These are phyloP conservation scores for Cladosporium sp. DNA, from an alignment of 2,329 filamentous ascomycete genomes.

Conservation along the genomic window DNA sequence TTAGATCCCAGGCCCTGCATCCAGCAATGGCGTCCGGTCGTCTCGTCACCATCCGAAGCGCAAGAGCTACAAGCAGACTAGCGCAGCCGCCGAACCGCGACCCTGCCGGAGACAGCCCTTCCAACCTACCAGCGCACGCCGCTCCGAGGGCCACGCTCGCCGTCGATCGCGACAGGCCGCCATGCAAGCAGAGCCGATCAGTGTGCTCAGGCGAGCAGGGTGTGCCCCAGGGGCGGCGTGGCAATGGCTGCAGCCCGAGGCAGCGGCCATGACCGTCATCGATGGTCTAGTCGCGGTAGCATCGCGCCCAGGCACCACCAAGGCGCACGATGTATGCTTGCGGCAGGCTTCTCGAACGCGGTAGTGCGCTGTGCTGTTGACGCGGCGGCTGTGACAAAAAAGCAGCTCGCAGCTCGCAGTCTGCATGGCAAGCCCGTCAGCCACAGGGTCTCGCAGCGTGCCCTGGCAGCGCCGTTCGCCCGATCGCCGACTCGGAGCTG, in stretches of 20 bases:
- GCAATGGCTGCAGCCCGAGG: neutral
- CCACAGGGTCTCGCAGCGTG: neutral
- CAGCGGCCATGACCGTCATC: neutral
- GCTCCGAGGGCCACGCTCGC: too few relatives aligned
- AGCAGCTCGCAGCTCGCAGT: neutral
- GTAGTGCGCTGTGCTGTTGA: neutral
- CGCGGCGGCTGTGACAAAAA: neutral
- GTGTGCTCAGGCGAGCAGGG: too few relatives aligned
- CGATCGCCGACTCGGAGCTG: neutral
- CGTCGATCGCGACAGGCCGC: neutral
- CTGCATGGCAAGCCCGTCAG: neutral
- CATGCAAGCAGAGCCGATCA: neutral
- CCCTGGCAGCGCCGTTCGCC: neutral
- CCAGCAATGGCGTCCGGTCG: conserved; percentile 3
- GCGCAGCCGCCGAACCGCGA: neutral
- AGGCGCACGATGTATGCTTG: neutral
- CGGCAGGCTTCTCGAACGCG: conserved; percentile 2
- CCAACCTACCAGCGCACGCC: neutral
- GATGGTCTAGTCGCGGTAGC: neutral
- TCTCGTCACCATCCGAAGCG: conserved; percentile 5
- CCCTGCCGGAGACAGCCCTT: neutral
- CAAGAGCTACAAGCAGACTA: neutral
- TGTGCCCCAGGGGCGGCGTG: too few relatives aligned
- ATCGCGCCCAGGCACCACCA: neutral
- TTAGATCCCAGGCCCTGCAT: neutral